Evolutionary conservation across 2,329 filamentous ascomycete species (phyloP), one percentile per base, ranked within the genome.

Genomic region (Ascochyta rabiei): DNA sequence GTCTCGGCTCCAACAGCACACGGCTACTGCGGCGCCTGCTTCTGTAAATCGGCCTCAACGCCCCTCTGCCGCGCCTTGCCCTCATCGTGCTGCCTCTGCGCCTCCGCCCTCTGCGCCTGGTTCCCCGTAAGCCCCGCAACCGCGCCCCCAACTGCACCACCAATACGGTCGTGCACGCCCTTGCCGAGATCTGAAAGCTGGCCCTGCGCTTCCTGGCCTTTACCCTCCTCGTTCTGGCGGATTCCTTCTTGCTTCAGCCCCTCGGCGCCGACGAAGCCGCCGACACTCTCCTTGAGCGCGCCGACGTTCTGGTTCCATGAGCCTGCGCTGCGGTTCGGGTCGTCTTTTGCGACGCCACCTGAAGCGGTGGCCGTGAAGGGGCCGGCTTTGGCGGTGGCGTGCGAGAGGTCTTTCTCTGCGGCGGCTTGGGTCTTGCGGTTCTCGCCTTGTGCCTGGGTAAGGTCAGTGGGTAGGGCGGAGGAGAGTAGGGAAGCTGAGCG

Each of bases 271-370:
- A 93, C 63, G 5, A 93, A 66, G 16, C 87, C 87, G 53, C 93
- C 93, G 1, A 95, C 60, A 4, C 87, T 80, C 74, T 97, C 91
- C 81, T 97, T 97, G 38, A 87, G 87, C 1, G 89, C 85, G 47
- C 93, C 93, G n/a, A 93, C 71, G 5, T 91, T 96, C 79, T 97
- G 93, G 80, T 96, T 91, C 87, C 89, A 96, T 16, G 83, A 82
- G 38, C 93, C 93, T 16, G 84, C 73, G 19, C 82, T 79, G 61
- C 92, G 90, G 73, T 93, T 81, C 10, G 87, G 80, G 75, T 90
- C 81, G 75, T 96, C 91, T 63, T 84, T 82, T 59, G 87, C 83
- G 43, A 89, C 80, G 31, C 86, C 88, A 42, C 91, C 91, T 0
- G 86, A 84, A 45, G 87, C 80, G 10, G 88, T 88, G 53, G 90